A percentile compares a stretch with the other conserved stretches of the same genome.
phyloP scores from a whole-genome alignment of 2,329 filamentous ascomycete genomes.

The Colletotrichum lentis region DNA sequence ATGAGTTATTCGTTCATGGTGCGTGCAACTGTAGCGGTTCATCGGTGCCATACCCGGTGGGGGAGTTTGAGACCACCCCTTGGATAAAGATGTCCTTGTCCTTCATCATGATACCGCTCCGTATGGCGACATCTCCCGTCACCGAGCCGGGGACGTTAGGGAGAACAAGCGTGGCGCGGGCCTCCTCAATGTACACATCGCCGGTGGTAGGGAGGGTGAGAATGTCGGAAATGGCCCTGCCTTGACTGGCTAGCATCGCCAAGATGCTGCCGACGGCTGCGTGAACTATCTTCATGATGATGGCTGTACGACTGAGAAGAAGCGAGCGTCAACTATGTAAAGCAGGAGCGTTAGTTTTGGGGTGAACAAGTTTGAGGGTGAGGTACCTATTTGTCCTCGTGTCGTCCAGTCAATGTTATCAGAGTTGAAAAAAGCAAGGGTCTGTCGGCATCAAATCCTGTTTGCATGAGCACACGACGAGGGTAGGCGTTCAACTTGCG shows the following conservation, averaged over 20 bases:
- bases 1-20: not conserved
- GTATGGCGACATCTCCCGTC: slow-evolving; percentile 19
- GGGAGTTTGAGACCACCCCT: slow-evolving; percentile 21
- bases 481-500: no score
- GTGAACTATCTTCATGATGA: slow-evolving; percentile 51
- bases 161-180: slow-evolving; percentile 14
- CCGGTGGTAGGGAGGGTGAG: slow-evolving; percentile 18
- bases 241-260: slow-evolving; percentile 50
- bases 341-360: no score
- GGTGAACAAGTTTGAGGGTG: no score
- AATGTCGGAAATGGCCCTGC: slow-evolving; percentile 11
- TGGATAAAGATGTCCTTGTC: slow-evolving; percentile 21
- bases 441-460: no score
- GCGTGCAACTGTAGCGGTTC: fast-evolving
- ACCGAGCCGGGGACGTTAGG: slow-evolving; percentile 13
- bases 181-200: slow-evolving; percentile 18
- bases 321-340: no score
- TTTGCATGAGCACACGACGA: no score
- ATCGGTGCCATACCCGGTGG: slow-evolving; percentile 8
- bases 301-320: no score
- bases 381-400: no score
- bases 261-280: slow-evolving; percentile 51
- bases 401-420: no score
- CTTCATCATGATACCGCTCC: slow-evolving; percentile 30
- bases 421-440: no score